phyloP scores from a whole-genome alignment of 495 filamentous ascomycete species.

The Penicillium atrosanguineum region DNA sequence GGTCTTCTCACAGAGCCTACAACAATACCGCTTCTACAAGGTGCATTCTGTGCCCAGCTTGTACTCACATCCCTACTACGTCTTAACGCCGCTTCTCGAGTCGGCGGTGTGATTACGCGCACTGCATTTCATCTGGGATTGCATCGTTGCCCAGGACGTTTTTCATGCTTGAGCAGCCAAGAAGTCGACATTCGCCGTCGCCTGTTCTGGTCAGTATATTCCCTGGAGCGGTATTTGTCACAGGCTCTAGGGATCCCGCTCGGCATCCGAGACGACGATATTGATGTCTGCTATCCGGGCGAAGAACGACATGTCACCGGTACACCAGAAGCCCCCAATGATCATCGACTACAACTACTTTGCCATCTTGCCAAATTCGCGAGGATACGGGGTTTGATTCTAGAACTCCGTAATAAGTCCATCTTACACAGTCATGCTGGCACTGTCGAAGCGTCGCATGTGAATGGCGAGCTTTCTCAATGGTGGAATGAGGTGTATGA shows the following conservation, averaged over 20 bases:
- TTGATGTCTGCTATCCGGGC: slow-evolving; percentile 51
- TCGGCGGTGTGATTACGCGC: slow-evolving; percentile 45
- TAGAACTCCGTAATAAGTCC: slow-evolving; percentile 48
- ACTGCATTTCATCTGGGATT: slow-evolving; percentile 48
- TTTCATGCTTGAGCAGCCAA: slow-evolving; percentile 34
- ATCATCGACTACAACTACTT: slow-evolving; percentile 31
- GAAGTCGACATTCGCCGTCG: slow-evolving; percentile 41
- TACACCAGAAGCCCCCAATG: not conserved
- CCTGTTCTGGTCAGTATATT: slow-evolving; percentile 52
- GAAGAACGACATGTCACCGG: slow-evolving; percentile 29
- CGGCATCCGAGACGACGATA: slow-evolving; percentile 49
- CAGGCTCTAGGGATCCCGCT: slow-evolving; percentile 50
- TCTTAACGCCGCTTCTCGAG: slow-evolving; percentile 47
- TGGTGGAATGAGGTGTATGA: slow-evolving; percentile 51
- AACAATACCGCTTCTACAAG: slow-evolving; percentile 40
- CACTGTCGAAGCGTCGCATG: slow-evolving; percentile 31
- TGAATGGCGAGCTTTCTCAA: slow-evolving; percentile 36
- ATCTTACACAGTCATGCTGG: slow-evolving; percentile 37
- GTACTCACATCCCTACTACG: slow-evolving; percentile 46
- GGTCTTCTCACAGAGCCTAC: slow-evolving; percentile 35
- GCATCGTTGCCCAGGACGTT: slow-evolving; percentile 47
- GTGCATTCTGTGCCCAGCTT: slow-evolving; percentile 43
- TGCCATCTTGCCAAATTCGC: slow-evolving; percentile 43
- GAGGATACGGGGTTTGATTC: slow-evolving; percentile 38
- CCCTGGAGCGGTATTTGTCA: slow-evolving; percentile 47